phyloP scores from a whole-genome alignment of 2,329 filamentous ascomycete genomes.

The Cladorrhinum sp. region DNA sequence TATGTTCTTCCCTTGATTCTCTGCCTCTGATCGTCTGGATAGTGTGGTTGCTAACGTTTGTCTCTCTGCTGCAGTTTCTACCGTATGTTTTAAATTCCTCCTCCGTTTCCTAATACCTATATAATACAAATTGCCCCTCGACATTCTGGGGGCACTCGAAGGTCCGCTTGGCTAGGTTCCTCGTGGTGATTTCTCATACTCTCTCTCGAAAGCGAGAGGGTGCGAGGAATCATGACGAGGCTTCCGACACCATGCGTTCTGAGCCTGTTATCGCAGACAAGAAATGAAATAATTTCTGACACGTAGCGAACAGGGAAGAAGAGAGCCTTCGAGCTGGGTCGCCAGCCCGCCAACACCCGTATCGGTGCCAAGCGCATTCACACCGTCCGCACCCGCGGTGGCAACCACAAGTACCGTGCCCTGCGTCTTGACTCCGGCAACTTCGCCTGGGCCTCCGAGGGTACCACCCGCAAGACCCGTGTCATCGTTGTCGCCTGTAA shows the following conservation, averaged over 20 bases:
- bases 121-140: constrained; percentile 36
- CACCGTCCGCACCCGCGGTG: constrained; percentile 52
- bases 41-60: constrained; percentile 21
- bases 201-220: constrained; percentile 2
- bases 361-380: constrained; percentile 66
- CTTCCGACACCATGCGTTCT: constrained; percentile 62
- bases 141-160: constrained; percentile 54
- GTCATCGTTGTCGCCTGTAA: constrained; percentile 86
- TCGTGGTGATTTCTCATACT: constrained; percentile 7
- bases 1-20: constrained; percentile 18
- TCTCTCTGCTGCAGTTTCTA: constrained; percentile 52
- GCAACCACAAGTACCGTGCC: constrained; percentile 99
- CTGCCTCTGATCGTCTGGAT: not conserved
- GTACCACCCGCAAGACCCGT: constrained; percentile 97
- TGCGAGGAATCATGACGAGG: not conserved
- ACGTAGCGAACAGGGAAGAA: constrained; percentile 64
- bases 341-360: constrained; percentile 99
- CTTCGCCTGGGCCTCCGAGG: constrained; percentile 99
- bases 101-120: constrained; percentile 9
- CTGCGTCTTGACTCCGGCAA: constrained; percentile 98
- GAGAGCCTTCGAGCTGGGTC: constrained; percentile 99
- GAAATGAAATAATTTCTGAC: constrained; percentile 27
- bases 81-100: constrained; percentile 57
- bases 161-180: constrained; percentile 56
- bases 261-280: constrained; percentile 56